These are phyloP conservation scores for Asterionellopsis glacialis DNA, from an alignment of 108 stramenopile genomes.

Conservation along the genomic window DNA sequence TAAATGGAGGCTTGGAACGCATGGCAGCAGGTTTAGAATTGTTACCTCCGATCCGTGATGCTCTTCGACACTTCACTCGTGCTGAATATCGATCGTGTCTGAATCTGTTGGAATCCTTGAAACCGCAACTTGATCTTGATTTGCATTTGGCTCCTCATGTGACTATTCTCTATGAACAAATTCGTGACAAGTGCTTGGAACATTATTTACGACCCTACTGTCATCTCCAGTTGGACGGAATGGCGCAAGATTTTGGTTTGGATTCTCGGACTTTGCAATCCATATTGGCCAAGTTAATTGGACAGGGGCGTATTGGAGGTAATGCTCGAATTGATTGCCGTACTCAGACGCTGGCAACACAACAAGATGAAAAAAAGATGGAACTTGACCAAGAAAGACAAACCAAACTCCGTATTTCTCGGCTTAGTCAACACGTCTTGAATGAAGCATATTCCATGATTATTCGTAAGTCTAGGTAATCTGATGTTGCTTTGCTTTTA, in stretches of 20 bases:
- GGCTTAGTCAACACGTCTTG: constrained; percentile 23
- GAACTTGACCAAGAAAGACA: neutral
- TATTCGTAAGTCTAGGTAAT: constrained; percentile 14
- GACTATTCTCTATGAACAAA: constrained; percentile 25
- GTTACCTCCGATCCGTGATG: constrained; percentile 32
- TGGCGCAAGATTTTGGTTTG: constrained; percentile 45
- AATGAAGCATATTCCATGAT: constrained; percentile 46
- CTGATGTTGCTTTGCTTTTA: too few relatives aligned
- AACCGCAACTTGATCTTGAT: constrained; percentile 28
- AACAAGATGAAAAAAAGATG: neutral
- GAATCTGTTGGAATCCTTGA: constrained; percentile 14
- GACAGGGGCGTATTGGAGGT: neutral
- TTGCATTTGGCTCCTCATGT: constrained; percentile 43
- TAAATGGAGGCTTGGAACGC: too few relatives aligned
- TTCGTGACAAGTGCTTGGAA: constrained; percentile 59
- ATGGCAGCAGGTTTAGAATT: constrained; percentile 32
- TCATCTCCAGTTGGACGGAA: constrained; percentile 44
- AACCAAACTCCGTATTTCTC: constrained; percentile 5
- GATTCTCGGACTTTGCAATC: constrained; percentile 6
- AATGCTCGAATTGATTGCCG: constrained; percentile 26
- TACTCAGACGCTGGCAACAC: neutral
- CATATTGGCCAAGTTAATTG: constrained; percentile 31
- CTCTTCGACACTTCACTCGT: constrained; percentile 19
- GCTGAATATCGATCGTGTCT: constrained; percentile 33
- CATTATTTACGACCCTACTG: constrained; percentile 71